Percentiles rank a stretch among this genome's conserved stretches.
These are phyloP conservation scores for Luffa acutangula DNA, from an alignment of 306 rosid species.

Conservation along the genomic window DNA sequence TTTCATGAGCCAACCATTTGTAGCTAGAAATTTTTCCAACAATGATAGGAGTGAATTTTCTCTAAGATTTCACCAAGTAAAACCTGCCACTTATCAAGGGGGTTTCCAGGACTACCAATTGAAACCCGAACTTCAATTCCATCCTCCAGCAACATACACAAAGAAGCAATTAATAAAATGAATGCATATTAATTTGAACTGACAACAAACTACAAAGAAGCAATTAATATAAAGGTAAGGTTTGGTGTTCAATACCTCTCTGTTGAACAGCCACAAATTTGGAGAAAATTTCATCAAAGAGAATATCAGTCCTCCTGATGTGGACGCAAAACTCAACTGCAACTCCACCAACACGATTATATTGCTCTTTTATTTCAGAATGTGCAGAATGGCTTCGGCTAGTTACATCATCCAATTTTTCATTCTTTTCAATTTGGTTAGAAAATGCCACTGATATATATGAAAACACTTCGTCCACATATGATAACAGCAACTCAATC, in stretches of 20 bases:
- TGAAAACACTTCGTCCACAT: slow-evolving; percentile 93
- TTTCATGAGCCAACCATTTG: too few species aligned
- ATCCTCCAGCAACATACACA: not conserved
- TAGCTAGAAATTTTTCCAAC: too few species aligned
- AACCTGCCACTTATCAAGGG: too few species aligned
- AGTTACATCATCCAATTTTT: slow-evolving; percentile 30
- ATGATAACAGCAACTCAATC: slow-evolving; percentile 79
- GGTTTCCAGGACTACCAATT: too few species aligned
- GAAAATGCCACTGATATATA: slow-evolving; percentile 88
- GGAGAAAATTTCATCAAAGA: slow-evolving; percentile 86
- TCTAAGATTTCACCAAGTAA: too few species aligned
- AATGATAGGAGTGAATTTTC: too few species aligned
- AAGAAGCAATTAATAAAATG: not conserved
- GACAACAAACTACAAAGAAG: not conserved
- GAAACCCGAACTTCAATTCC: not conserved
- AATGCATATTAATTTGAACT: not conserved
- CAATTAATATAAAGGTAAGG: slow-evolving; percentile 13
- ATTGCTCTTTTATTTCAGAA: slow-evolving; percentile 87
- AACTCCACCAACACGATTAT: slow-evolving; percentile 92
- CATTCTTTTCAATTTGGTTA: slow-evolving; percentile 71
- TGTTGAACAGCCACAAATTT: slow-evolving; percentile 69
- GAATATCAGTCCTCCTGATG: slow-evolving; percentile 81
- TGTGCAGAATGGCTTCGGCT: slow-evolving; percentile 46
- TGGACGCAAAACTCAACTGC: slow-evolving; percentile 98
- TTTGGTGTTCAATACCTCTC: slow-evolving; percentile 44